A percentile compares a stretch with the other conserved stretches of the same genome.
These are phyloP conservation scores for Psilocybe subaeruginosa DNA, from an alignment of 768 basidiomycete species.

Conservation along the genomic window DNA sequence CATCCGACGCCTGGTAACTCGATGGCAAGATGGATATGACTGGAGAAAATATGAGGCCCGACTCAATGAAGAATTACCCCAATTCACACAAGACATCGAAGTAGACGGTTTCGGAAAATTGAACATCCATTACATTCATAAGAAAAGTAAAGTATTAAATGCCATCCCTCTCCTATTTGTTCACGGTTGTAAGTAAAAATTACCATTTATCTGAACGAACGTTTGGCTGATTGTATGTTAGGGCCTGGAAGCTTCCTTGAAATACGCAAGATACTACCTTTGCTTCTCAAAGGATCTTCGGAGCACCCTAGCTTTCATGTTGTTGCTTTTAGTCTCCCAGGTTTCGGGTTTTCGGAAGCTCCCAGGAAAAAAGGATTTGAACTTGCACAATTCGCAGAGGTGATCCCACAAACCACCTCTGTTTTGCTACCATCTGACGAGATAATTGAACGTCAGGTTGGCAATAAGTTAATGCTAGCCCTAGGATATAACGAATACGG, in stretches of 20 bases:
- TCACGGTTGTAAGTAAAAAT: conserved; percentile 51
- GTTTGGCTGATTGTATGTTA: conserved; percentile 21
- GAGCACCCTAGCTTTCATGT: conserved; percentile 64
- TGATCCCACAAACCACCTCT: conserved; percentile 45
- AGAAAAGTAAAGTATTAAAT: conserved; percentile 42
- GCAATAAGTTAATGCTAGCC: conserved; percentile 51
- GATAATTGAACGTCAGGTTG: conserved; percentile 23
- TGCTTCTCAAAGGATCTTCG: conserved; percentile 44
- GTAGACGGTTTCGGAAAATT: conserved; percentile 47
- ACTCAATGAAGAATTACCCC: conserved; percentile 55
- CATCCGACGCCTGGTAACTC: conserved; percentile 46
- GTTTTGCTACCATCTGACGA: conserved; percentile 53
- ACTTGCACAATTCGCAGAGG: conserved; percentile 49
- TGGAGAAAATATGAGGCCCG: conserved; percentile 55
- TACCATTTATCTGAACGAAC: background rate
- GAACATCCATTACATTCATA: conserved; percentile 61
- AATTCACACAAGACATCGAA: conserved; percentile 56
- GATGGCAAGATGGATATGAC: conserved; percentile 58
- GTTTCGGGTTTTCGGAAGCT: conserved; percentile 64
- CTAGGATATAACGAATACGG: conserved; percentile 56
- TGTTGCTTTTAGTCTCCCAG: conserved; percentile 60
- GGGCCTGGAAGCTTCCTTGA: conserved; percentile 69
- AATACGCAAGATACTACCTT: conserved; percentile 56
- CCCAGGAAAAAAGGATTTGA: conserved; percentile 56
- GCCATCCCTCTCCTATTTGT: conserved; percentile 65